phyloP scores from a whole-genome alignment of 768 basidiomycete genomes.

The Boletus coccyginus region DNA sequence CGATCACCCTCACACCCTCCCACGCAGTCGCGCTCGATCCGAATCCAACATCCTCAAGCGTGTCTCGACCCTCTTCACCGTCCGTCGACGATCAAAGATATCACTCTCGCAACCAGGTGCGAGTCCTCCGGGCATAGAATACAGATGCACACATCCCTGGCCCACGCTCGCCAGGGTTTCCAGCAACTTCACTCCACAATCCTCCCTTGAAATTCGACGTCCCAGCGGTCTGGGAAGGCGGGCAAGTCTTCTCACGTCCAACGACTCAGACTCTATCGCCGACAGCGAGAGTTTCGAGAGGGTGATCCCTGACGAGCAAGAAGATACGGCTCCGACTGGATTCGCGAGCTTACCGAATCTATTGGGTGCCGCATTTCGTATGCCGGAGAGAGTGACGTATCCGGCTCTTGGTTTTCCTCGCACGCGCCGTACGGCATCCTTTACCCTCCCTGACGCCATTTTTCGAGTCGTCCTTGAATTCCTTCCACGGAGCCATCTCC shows the following conservation, averaged over 20 bases:
- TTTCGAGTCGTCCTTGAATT: constrained; percentile 20
- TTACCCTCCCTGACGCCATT: constrained; percentile 18
- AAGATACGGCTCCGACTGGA: neutral
- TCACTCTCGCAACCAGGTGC: constrained; percentile 3
- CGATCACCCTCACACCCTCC: constrained; percentile 3
- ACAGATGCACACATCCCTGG: constrained; percentile 11
- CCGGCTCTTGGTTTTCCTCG: neutral
- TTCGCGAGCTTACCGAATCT: constrained; percentile 21
- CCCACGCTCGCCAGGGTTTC: constrained; percentile 21
- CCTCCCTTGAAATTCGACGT: constrained; percentile 33
- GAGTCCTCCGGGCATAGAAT: constrained; percentile 15
- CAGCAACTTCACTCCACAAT: constrained; percentile 15
- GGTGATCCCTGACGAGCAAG: neutral
- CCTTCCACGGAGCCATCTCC: constrained; percentile 18
- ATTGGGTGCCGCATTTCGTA: constrained; percentile 10
- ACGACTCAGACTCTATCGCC: neutral
- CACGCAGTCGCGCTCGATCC: constrained; percentile 22
- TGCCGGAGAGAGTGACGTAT: neutral
- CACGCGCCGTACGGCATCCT: neutral
- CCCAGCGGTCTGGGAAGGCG: constrained; percentile 32
- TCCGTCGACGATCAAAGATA: constrained; percentile 24
- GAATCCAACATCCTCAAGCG: constrained; percentile 28
- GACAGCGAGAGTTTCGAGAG: constrained; percentile 6
- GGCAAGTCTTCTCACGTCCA: constrained; percentile 25
- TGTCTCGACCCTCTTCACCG: constrained; percentile 26